Base-by-base conservation (phyloP, 768 basidiomycete genomes). In the Epithele typhae region DNA sequence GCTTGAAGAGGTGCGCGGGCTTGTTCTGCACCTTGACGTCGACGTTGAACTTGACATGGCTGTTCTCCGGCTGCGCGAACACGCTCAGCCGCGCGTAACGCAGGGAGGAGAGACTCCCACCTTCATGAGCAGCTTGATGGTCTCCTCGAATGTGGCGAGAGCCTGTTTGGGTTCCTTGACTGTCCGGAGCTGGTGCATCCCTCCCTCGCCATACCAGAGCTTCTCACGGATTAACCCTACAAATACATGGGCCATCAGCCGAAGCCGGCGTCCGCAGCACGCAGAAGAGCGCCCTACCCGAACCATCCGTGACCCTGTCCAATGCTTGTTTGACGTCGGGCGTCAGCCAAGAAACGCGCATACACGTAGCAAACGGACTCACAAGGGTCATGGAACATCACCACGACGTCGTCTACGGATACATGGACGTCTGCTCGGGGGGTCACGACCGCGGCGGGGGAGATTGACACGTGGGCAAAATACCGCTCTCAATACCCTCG, bases 401-500 rank as follows among this genome's bases (percentile, higher is more conserved):
- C 67, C 25, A 98, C 85, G 33, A 89, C 79, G 60, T 81, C 76
- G 66, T 99, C 95, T 55, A 54, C 48, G 46, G 92, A 89, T 58
- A 95, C 85, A 67, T 97, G 94, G 59, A 97, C 92, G 80, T 96
- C 94, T 95, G 79, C 58, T 64, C 68, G 69, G 59, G 57, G 62
- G 64, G 79, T 83, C 73, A 82, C 56, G 56, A 37, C 52, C 54
- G 67, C 50, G 69, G 63, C 59, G 36, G 57, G 54, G 58, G 58
- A 64, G 35, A 36, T 6, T 8, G 66, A 62, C 25, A 47, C 39
- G 54, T 46, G 25, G 17, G 56, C 58, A 53, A 72, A 81, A 70
- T 93, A 96, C 95, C 94, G 65, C 90, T 93, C 78, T 99, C 95
- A 60, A 99, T 95, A 54, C 82, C 94, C 64, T 99, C 92, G 37